Percentiles rank a stretch among this genome's conserved stretches.
Conservation (phyloP, 495 filamentous ascomycete genomes). For the Mycothermus thermophilus region DNA sequence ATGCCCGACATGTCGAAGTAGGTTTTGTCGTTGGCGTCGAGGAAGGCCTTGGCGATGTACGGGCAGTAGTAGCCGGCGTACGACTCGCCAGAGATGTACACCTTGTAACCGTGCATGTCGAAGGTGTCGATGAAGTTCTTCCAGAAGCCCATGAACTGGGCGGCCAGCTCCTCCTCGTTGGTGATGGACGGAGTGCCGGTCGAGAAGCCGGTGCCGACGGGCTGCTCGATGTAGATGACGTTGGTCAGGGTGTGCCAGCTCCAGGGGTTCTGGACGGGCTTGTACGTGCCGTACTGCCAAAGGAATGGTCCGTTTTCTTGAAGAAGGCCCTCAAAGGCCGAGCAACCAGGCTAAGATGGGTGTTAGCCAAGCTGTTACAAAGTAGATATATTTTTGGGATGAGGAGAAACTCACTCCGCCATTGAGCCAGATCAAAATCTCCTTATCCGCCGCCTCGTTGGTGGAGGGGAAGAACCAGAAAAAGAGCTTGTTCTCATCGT, state of each 20-base stretch:
- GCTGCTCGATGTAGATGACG: constrained; percentile 63
- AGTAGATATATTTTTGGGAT: neutral
- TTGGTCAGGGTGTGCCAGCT: constrained; percentile 65
- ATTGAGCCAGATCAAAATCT: constrained; percentile 63
- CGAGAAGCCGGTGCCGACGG: constrained; percentile 61
- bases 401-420: constrained; percentile 36
- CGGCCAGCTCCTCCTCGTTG: constrained; percentile 49
- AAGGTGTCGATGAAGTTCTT: constrained; percentile 59
- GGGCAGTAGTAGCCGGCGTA: constrained; percentile 69
- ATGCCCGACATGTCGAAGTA: constrained; percentile 57
- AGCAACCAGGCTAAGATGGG: constrained; percentile 47
- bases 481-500: constrained; percentile 45
- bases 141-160: constrained; percentile 58
- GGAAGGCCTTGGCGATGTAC: constrained; percentile 63
- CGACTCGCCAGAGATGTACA: constrained; percentile 57
- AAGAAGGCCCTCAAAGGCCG: constrained; percentile 52
- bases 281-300: constrained; percentile 55
- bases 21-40: constrained; percentile 49
- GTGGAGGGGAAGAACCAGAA: constrained; percentile 66
- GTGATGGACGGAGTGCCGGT: constrained; percentile 47
- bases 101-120: constrained; percentile 43
- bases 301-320: constrained; percentile 68
- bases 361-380: constrained; percentile 1
- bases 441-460: constrained; percentile 42
- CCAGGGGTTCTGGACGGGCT: constrained; percentile 50